Base-by-base conservation (phyloP, 2,329 filamentous ascomycete genomes). In the Nemania sp. region DNA sequence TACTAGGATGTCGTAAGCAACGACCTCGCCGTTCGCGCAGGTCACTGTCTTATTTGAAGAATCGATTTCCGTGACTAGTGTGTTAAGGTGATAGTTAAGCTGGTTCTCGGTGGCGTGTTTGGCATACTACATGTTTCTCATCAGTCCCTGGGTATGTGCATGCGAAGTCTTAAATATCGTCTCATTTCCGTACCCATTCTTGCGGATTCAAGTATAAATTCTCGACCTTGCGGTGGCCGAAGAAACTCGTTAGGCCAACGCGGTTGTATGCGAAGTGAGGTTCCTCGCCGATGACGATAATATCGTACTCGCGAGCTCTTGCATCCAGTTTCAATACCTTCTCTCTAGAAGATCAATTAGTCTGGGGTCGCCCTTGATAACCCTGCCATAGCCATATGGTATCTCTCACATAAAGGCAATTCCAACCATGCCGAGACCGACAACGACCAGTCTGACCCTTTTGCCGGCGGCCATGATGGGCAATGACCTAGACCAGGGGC, bases 351-450 rank as follows among this genome's bases (percentile, higher is more conserved):
- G 32, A 10, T 2, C 11, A 10, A 29, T 68, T 10, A 49, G 62
- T 54, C 0, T 27, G 10, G 2, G 8, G 5, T 64, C 45, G 4
- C 13, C 41, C n/a, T 47, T 18, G 22, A 52, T 51, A 24, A 8
- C 13, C 0, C 38, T 11, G 11, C 43, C 18, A 13, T 24, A 8
- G 26, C 11, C 10, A 13, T 53, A n/a, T n/a, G n/a, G n/a, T n/a
- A 41, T 41, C 18, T 84, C 91, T 85, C 82, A 95, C 92, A 97
- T 93, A 78, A 97, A 95, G 49, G 92, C 90, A 73, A 96, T 91
- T 45, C 92, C 93, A 52, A 97, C 94, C 94, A 98, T 98, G 2
- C 94, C 94, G 80, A 97, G 81, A 10, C 94, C 94, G 45, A 97
- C 93, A 43, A 97, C 89, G 1, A 97, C 93, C 41, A 97, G 82